A percentile compares a stretch with the other conserved stretches of the same genome.
Evolutionary conservation across 2,329 filamentous ascomycete species (phyloP).

Genomic region (Ceratocystis destructans): DNA sequence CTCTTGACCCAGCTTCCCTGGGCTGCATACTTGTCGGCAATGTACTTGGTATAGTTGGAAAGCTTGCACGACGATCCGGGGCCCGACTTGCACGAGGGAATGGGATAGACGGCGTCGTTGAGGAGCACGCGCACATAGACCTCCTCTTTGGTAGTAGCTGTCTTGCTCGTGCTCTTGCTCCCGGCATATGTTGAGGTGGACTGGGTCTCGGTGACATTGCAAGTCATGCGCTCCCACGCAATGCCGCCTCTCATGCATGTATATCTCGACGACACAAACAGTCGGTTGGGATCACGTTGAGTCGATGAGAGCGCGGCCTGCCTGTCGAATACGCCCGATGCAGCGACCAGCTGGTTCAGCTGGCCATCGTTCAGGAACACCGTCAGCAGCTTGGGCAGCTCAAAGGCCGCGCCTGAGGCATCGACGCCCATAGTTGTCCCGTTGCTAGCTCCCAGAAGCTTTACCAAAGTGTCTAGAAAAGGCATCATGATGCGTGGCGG

Average conservation of each 20-base stretch:
- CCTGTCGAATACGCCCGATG: constrained; percentile 47
- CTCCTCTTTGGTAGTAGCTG: constrained; percentile 23
- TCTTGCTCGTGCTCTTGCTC: constrained; percentile 11
- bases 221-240: constrained; percentile 49
- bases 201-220: constrained; percentile 24
- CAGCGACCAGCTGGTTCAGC: constrained; percentile 45
- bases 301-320: constrained; percentile 37
- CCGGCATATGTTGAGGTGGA: constrained; percentile 12
- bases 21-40: constrained; percentile 32
- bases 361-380: constrained; percentile 55
- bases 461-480: constrained; percentile 40
- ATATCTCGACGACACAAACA: constrained; percentile 43
- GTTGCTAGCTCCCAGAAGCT: constrained; percentile 39
- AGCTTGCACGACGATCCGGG: constrained; percentile 41
- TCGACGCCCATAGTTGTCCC: constrained; percentile 32
- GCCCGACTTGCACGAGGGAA: constrained; percentile 40
- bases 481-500: constrained; percentile 48
- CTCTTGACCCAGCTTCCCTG: constrained; percentile 38
- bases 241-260: constrained; percentile 52
- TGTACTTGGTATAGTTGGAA: constrained; percentile 32
- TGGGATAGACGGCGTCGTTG: constrained; percentile 49
- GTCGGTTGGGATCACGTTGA: constrained; percentile 33
- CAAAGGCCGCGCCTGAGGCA: constrained; percentile 34
- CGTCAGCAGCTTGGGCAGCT: constrained; percentile 43
- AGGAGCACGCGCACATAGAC: constrained; percentile 43